Conservation (phyloP, 176 grass and related monocot species). For the Avena atlantica region DNA sequence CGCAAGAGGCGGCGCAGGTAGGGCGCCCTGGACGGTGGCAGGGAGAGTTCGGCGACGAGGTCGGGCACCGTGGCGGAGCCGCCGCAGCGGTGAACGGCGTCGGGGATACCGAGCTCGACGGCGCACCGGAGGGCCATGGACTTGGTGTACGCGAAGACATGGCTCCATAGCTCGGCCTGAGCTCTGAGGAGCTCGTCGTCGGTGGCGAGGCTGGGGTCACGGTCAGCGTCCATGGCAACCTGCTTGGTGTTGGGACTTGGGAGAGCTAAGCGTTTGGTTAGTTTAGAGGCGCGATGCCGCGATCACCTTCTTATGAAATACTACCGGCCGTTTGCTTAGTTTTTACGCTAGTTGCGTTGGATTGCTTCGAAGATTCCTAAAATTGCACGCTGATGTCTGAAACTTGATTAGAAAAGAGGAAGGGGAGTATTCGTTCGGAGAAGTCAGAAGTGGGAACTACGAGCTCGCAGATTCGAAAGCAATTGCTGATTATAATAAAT, state of each 20-base stretch:
- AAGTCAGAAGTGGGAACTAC: neutral
- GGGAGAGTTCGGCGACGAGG: constrained; percentile 48
- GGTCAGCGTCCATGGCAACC: constrained; percentile 27
- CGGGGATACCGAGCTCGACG: constrained; percentile 69
- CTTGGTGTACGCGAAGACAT: constrained; percentile 60
- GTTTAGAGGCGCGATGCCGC: neutral
- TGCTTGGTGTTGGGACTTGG: neutral
- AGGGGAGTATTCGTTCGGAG: neutral
- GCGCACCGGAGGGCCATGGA: constrained; percentile 71
- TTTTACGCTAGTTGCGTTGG: neutral
- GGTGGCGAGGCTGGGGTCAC: neutral
- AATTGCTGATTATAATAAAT: no score
- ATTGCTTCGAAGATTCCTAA: neutral
- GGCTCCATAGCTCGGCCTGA: constrained; percentile 64
- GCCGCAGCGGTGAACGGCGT: constrained; percentile 50
- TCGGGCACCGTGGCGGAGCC: constrained; percentile 36
- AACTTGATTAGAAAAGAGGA: neutral
- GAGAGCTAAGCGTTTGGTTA: neutral
- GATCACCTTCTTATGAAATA: neutral
- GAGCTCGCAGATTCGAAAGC: no score
- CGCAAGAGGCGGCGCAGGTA: constrained; percentile 64
- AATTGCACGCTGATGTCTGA: neutral
- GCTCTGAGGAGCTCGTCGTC: constrained; percentile 42
- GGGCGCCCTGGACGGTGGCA: constrained; percentile 35
- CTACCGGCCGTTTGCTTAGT: neutral